Base-by-base conservation (phyloP, 371 early-diverging fungal species). In the Batkoa obscura region DNA sequence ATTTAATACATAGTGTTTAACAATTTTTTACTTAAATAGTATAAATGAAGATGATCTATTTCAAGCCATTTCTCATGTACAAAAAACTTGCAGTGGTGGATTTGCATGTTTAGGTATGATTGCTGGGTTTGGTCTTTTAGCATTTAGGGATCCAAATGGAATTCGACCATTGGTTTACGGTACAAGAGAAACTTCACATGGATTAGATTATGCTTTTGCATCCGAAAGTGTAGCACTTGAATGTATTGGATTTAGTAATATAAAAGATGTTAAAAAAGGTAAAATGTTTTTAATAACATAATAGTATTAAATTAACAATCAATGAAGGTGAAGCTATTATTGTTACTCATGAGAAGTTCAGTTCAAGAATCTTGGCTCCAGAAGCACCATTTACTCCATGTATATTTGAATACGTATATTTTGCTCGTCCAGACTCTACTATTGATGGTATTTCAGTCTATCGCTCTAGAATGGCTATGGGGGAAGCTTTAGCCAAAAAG, bases 381-480 rank as follows among this genome's bases (percentile, higher is more conserved):
- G 51, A 34, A 34, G 6, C 45, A 52, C 33, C 64, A 1, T 82
- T 88, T 49, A 74, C 92, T 12, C 97, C 95, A 32, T 95, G 95
- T 68, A 88, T 97, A 64, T 97, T 97, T 64, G 97, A 97, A 72
- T 94, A 88, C 64, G 95, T 97, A 47, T 88, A 97, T 73, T 97
- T 97, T 78, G 94, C 95, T 17, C 83, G 97, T 36, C 94, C 95
- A 4, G 97, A 97, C 62, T 90, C 93, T 42, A 88, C 94, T 60
- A 90, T 97, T 58, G 91, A 97, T 67, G 94, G 92, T 8, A 85
- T 97, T 57, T 91, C 93, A 3, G 97, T 97, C n/a, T 94, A 94
- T 78, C 87, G 89, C 62, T 79, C 94, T 55, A 86, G 97, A 53
- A 67, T 97, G 63, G 86, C 88, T 37, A 94, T 97, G 94, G 97